These are phyloP conservation scores for Psidium friedrichsthalianum DNA, from an alignment of 345 rosid genomes.

Conservation along the genomic window DNA sequence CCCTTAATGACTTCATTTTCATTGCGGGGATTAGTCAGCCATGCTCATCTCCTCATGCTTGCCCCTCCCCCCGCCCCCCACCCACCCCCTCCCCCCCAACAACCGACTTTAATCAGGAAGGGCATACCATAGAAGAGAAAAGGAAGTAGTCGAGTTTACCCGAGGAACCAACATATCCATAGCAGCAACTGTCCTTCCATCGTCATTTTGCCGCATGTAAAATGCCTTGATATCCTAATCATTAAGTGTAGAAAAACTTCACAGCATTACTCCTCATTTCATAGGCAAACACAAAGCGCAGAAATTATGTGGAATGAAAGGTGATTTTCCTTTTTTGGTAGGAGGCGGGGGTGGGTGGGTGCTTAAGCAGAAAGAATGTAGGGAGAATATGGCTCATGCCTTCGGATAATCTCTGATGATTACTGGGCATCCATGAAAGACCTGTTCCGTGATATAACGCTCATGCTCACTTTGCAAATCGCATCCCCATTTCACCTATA, in stretches of 20 bases:
- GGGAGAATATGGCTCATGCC: slow-evolving; percentile 16
- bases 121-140: not conserved
- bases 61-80: no score
- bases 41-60: not conserved
- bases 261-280: not conserved
- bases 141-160: slow-evolving; percentile 26
- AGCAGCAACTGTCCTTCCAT: slow-evolving; percentile 97
- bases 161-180: slow-evolving; percentile 98
- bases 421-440: slow-evolving; percentile 77
- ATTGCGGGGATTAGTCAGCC: not conserved
- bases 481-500: slow-evolving; percentile 91
- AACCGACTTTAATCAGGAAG: not conserved
- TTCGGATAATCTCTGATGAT: slow-evolving; percentile 94
- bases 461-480: slow-evolving; percentile 99
- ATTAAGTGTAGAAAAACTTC: slow-evolving; percentile 3
- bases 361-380: not conserved
- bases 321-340: not conserved
- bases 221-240: slow-evolving; percentile 90
- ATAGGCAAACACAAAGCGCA: not conserved
- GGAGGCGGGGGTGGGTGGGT: not conserved
- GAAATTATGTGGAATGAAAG: not conserved
- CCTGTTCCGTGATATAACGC: slow-evolving; percentile 88
- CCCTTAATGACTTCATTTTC: not conserved
- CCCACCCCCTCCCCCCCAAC: no score
- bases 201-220: slow-evolving; percentile 95